Conservation (phyloP, 2,329 filamentous ascomycete genomes). For the Pyricularia sp. region DNA sequence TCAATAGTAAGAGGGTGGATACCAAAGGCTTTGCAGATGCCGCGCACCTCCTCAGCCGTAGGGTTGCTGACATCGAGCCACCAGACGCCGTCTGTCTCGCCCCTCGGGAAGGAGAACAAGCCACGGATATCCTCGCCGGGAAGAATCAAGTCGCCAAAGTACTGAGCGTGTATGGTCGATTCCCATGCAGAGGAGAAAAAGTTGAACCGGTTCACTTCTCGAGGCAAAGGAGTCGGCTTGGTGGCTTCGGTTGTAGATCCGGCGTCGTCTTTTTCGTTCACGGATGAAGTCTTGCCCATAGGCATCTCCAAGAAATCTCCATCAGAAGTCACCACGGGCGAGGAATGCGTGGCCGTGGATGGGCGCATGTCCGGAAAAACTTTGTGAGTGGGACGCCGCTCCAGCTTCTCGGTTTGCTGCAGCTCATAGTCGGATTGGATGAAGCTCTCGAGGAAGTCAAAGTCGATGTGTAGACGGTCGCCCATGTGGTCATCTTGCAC, state of each 20-base stretch:
- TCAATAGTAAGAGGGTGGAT: conserved; percentile 93
- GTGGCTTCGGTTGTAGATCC: conserved; percentile 13
- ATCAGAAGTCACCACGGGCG: conserved; percentile 34
- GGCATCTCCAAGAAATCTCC: conserved; percentile 39
- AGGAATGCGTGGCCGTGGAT: conserved; percentile 13
- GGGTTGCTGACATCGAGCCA: conserved; percentile 93
- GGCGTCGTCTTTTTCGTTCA: conserved; percentile 30
- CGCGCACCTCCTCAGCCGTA: conserved; percentile 74
- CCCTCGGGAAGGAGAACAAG: conserved; percentile 58
- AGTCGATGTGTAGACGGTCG: conserved; percentile 77
- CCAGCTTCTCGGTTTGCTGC: conserved; percentile 30
- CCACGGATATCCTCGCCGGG: conserved; percentile 83
- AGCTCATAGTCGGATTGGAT: conserved; percentile 49
- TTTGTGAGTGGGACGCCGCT: conserved; percentile 29
- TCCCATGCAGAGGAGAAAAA: conserved; percentile 96
- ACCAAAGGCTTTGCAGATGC: conserved; percentile 86
- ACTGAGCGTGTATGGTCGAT: conserved; percentile 80
- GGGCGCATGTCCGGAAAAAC: conserved; percentile 50
- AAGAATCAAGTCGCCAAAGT: conserved; percentile 76
- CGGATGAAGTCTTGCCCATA: conserved; percentile 27
- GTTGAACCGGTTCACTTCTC: conserved; percentile 72
- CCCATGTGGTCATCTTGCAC: conserved; percentile 52
- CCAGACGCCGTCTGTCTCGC: conserved; percentile 73
- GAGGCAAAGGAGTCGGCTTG: conserved; percentile 17
- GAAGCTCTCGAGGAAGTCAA: conserved; percentile 87